Evolutionary conservation across 2,329 filamentous ascomycete species (phyloP).

Genomic region (Pseudocercospora cruenta): DNA sequence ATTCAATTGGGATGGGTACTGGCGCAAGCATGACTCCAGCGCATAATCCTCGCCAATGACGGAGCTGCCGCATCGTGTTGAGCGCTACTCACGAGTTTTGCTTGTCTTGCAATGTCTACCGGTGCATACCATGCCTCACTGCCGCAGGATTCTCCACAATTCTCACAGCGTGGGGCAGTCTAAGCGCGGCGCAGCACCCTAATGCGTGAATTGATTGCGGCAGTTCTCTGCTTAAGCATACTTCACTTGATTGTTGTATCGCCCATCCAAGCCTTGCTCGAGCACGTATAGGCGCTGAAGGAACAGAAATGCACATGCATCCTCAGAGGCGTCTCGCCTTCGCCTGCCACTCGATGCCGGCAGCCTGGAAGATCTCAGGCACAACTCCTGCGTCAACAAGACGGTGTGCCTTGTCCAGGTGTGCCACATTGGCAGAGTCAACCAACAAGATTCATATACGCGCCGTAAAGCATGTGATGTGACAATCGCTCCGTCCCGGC

Average conservation of each 20-base stretch:
- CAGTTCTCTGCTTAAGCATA: not conserved
- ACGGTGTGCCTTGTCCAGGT: not conserved
- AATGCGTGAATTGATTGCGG: not conserved
- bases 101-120: not conserved
- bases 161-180: not conserved
- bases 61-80: not conserved
- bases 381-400: not conserved
- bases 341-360: not conserved
- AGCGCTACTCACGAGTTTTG: not conserved
- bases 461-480: constrained; percentile 1
- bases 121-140: not conserved
- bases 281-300: not conserved
- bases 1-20: constrained; percentile 65
- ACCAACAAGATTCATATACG: not conserved
- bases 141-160: not conserved
- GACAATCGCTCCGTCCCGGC: not conserved
- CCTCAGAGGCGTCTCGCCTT: not conserved
- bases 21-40: constrained; percentile 38
- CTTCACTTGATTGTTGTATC: not conserved
- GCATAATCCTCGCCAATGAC: not conserved
- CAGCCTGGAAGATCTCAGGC: not conserved
- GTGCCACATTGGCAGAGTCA: not conserved
- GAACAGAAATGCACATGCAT: not conserved
- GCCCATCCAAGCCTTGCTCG: not conserved
- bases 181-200: not conserved